Base-by-base conservation (phyloP, 352 stramenopile genomes). In the Phytophthora podocarpi region DNA sequence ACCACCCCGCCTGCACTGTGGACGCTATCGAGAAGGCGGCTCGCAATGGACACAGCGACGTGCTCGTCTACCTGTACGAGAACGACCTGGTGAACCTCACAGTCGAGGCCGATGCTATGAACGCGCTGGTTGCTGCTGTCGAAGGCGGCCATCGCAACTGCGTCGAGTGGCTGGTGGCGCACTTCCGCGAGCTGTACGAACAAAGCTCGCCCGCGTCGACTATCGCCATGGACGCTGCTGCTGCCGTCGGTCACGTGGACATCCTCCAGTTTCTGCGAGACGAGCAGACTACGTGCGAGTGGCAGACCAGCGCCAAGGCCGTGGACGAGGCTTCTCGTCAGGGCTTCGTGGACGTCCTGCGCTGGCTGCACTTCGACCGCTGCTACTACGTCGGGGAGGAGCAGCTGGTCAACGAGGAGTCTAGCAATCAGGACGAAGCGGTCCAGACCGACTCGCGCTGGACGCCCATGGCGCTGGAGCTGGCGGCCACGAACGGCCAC, bases 11-110 rank as follows among this genome's bases (percentile, higher is more conserved):
- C 1, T 90, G 81, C 45, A 87, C 78, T 1, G 59, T 65, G 2
- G 74, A 87, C 18, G 81, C 77, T 20, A 72, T 91, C 24, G 79
- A 82, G 36, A 89, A 89, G 46, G 82, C 82, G 2, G 82, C 82
- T 15, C 68, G 78, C 42, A 89, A 89, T 37, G 82, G 82, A 32
- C 82, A 91, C 71, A 76, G 58, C 31, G 57, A 78, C 13, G 78
- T 88, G 3, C 63, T 91, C 10, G 59, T 67, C 11, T 89, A 84
- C 54, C 68, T 91, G 20, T 61, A 77, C 46, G 73, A 80, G 23
- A 78, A 89, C 32, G 68, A 86, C 21, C 61, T 89, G 39, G 78
- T 87, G 16, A 70, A 57, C 10, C 50, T 82, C n/a, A 70, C 63
- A 1, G 58, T 67, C 23, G 70, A 78, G 28, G 68, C 72, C 10